Evolutionary conservation across 176 grass and related monocot species (phyloP).

Genomic region (Rhipidocladum racemiflorum): DNA sequence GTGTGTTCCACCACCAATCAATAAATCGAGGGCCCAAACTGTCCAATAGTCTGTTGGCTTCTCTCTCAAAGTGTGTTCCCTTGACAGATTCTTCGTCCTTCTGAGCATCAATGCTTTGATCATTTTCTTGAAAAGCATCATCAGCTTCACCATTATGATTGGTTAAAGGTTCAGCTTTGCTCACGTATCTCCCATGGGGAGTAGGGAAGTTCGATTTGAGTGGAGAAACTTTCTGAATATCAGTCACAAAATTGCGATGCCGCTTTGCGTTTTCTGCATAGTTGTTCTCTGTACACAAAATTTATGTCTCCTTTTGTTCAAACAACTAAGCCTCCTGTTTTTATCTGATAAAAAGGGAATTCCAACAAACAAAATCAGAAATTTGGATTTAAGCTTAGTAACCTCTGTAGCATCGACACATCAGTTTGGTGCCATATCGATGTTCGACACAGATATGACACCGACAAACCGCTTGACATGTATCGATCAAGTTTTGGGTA

Average conservation of each 20-base stretch:
- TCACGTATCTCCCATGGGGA: neutral
- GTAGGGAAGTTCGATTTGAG: constrained; percentile 15
- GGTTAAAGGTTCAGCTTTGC: neutral
- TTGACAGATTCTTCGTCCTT: constrained; percentile 34
- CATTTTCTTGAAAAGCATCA: neutral
- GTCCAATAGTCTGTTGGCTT: constrained; percentile 69
- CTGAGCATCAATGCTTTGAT: constrained; percentile 2
- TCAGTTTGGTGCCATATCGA: too few species aligned
- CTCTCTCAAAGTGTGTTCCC: constrained; percentile 81
- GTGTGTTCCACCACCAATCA: constrained; percentile 95
- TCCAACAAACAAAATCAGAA: neutral
- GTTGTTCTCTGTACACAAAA: constrained; percentile 56
- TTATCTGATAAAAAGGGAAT: constrained; percentile 47
- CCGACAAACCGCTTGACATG: too few species aligned
- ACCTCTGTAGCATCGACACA: too few species aligned
- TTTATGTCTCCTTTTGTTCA: constrained; percentile 64
- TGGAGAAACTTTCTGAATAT: constrained; percentile 22
- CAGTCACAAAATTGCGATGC: neutral
- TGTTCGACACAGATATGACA: too few species aligned
- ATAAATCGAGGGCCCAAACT: constrained; percentile 84
- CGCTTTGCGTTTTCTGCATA: neutral
- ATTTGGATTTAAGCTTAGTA: neutral
- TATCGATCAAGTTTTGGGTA: too few species aligned
- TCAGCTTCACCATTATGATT: neutral
- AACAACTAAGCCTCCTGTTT: constrained; percentile 80